Evolutionary conservation across 371 early-diverging fungal species (phyloP).

Genomic region (Coemansia sp.): DNA sequence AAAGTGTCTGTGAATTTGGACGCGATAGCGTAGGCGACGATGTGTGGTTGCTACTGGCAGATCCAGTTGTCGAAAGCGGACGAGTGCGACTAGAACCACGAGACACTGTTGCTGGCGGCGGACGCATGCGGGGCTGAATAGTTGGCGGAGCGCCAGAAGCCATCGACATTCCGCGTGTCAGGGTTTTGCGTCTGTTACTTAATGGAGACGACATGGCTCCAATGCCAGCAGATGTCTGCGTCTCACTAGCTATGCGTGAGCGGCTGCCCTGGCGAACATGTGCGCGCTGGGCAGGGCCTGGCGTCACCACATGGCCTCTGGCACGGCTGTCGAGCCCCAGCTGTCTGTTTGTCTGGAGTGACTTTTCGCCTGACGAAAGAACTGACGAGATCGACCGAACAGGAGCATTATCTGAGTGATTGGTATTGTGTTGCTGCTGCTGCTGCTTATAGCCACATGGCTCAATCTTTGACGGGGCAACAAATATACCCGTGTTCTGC

Average conservation of each 20-base stretch:
- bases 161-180: conserved; percentile 11
- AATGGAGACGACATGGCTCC: conserved; percentile 18
- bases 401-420: not conserved
- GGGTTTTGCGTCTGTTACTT: conserved; percentile 30
- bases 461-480: conserved; percentile 62
- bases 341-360: conserved; percentile 4
- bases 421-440: not conserved
- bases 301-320: not conserved
- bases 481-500: conserved; percentile 69
- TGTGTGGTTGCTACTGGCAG: conserved; percentile 30
- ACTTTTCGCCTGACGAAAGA: conserved; percentile 1
- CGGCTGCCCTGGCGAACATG: conserved; percentile 21
- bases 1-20: conserved; percentile 26
- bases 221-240: not conserved
- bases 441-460: not conserved
- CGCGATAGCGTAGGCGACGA: conserved; percentile 34
- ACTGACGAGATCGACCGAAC: conserved; percentile 1
- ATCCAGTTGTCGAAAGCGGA: conserved; percentile 34
- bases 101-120: conserved; percentile 33
- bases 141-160: not conserved
- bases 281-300: not conserved
- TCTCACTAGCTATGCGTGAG: conserved; percentile 26
- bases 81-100: conserved; percentile 28
- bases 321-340: conserved; percentile 1
- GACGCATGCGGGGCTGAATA: conserved; percentile 4